Percentiles rank a stretch among this genome's conserved stretches.
Evolutionary conservation across 2,329 filamentous ascomycete species (phyloP).

Genomic region (Penicillium janthinellum): DNA sequence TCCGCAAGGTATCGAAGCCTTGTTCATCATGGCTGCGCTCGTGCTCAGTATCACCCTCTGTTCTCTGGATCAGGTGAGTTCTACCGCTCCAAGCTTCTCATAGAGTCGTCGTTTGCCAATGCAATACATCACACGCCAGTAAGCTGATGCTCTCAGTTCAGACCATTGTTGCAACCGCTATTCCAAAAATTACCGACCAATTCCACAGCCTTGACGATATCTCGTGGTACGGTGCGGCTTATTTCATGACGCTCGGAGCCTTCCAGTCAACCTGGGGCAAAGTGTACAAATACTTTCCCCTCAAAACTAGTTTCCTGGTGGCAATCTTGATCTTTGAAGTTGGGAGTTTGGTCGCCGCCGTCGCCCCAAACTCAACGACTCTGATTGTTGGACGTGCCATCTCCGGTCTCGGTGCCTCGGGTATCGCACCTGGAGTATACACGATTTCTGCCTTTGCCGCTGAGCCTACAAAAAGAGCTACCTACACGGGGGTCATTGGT

Average conservation of each 20-base stretch:
- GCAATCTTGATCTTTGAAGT: conserved; percentile 36
- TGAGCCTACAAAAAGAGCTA: conserved; percentile 37
- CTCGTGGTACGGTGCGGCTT: conserved; percentile 45
- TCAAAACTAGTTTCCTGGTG: conserved; percentile 29
- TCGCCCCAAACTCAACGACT: conserved; percentile 30
- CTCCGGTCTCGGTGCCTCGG: conserved; percentile 36
- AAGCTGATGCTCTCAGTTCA: background rate
- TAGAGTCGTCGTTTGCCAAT: background rate
- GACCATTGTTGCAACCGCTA: conserved; percentile 32
- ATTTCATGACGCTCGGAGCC: conserved; percentile 47
- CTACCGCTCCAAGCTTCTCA: conserved; percentile 7
- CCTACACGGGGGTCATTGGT: conserved; percentile 26
- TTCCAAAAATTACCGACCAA: conserved; percentile 44
- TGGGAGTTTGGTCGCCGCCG: conserved; percentile 33
- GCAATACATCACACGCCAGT: background rate
- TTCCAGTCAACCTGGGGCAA: conserved; percentile 52
- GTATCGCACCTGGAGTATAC: conserved; percentile 45
- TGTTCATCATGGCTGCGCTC: conserved; percentile 14
- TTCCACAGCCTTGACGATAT: conserved; percentile 46
- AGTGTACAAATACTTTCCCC: conserved; percentile 48
- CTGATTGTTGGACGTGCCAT: conserved; percentile 41
- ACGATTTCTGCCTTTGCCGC: conserved; percentile 39
- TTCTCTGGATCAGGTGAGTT: conserved; percentile 18
- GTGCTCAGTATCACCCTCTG: conserved; percentile 16
- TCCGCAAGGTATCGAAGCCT: conserved; percentile 1